Conservation (phyloP, 108 stramenopile species). For the Nitzschia sp. region DNA sequence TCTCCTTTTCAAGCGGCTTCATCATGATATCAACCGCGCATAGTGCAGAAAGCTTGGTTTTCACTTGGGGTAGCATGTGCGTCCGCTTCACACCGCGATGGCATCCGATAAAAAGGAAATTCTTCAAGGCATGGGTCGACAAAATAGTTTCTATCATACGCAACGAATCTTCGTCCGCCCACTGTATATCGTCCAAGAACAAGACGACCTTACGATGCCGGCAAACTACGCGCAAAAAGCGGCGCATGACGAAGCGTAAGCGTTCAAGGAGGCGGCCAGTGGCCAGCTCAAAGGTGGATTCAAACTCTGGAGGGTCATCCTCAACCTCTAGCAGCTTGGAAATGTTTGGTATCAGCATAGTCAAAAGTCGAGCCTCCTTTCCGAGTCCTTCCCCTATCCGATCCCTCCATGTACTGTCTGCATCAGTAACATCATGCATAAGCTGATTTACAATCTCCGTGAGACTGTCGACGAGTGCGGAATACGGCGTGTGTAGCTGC, state of each 20-base stretch:
- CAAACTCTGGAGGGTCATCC: background rate
- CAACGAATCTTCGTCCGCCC: conserved; percentile 22
- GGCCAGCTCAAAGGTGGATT: conserved; percentile 9
- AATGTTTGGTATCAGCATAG: background rate
- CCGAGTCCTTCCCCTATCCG: conserved; percentile 16
- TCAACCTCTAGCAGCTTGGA: background rate
- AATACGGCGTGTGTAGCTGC: background rate
- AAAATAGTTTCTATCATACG: conserved; percentile 1
- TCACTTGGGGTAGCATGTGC: conserved; percentile 9
- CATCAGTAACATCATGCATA: background rate
- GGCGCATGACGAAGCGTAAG: conserved; percentile 12
- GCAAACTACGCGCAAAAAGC: conserved; percentile 19
- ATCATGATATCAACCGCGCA: conserved; percentile 22
- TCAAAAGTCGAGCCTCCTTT: conserved; percentile 15
- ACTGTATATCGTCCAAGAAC: conserved; percentile 25
- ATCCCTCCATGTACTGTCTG: background rate
- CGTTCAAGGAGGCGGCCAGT: conserved; percentile 16
- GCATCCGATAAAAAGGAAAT: conserved; percentile 24
- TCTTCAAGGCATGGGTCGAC: conserved; percentile 1
- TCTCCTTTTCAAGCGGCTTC: background rate
- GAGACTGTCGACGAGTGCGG: conserved; percentile 8
- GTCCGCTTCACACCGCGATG: conserved; percentile 17
- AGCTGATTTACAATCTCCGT: conserved; percentile 6
- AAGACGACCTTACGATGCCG: conserved; percentile 17
- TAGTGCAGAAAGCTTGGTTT: conserved; percentile 1